phyloP scores from a whole-genome alignment of 495 filamentous ascomycete species.

The Xylaria sp. region DNA sequence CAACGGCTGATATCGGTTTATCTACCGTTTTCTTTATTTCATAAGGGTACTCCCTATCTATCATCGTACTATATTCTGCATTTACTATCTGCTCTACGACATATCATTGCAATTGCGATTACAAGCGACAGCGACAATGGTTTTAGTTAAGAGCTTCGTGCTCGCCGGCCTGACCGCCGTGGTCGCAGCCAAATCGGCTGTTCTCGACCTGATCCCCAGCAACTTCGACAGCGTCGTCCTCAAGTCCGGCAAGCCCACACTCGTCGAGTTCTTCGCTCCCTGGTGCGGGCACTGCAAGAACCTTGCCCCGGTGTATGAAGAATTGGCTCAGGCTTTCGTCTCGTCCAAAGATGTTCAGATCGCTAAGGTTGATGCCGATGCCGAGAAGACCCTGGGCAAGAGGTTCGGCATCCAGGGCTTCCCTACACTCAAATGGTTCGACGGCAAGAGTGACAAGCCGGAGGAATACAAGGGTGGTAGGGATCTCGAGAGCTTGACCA shows the following conservation, averaged over 20 bases:
- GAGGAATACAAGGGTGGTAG: constrained; percentile 85
- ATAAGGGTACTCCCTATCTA: background rate
- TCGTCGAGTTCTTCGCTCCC: constrained; percentile 98
- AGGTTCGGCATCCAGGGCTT: constrained; percentile 91
- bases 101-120: background rate
- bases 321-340: constrained; percentile 78
- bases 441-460: constrained; percentile 91
- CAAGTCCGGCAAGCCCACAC: constrained; percentile 89
- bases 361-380: constrained; percentile 95
- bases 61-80: background rate
- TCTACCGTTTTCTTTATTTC: constrained; percentile 7
- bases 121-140: constrained; percentile 46
- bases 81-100: background rate
- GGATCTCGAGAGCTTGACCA: constrained; percentile 83
- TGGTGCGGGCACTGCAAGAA: constrained; percentile 99
- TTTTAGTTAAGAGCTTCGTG: constrained; percentile 62
- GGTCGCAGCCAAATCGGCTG: constrained; percentile 64
- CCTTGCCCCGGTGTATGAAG: constrained; percentile 92
- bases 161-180: constrained; percentile 53
- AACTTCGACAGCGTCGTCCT: constrained; percentile 93
- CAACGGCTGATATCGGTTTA: background rate
- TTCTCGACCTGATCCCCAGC: constrained; percentile 82
- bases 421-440: constrained; percentile 97
- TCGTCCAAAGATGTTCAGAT: constrained; percentile 81
- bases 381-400: constrained; percentile 80